Evolutionary conservation across 306 rosid species (phyloP).

Genomic region (Prunus mongolica): DNA sequence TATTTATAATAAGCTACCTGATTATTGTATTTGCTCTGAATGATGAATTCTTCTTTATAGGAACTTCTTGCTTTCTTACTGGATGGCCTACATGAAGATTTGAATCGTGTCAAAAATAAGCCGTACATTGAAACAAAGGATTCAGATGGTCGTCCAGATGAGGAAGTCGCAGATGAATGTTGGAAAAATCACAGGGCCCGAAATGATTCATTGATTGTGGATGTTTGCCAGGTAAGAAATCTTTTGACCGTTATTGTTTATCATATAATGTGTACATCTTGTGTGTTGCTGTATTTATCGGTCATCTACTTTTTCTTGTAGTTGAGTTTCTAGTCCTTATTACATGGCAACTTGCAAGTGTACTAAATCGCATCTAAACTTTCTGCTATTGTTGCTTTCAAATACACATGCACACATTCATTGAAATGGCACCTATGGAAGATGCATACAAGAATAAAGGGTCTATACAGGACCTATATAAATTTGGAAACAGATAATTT

Average conservation of each 20-base stretch:
- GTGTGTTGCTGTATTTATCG: too few relatives aligned
- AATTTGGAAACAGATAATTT: too few relatives aligned
- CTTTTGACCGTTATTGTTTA: constrained; percentile 12
- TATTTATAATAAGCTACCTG: neutral
- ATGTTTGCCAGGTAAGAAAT: constrained; percentile 92
- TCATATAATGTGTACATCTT: constrained; percentile 10
- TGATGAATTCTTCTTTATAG: constrained; percentile 35
- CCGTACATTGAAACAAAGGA: constrained; percentile 98
- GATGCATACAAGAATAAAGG: too few relatives aligned
- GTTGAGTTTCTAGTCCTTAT: too few relatives aligned
- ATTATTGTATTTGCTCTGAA: constrained; percentile 21
- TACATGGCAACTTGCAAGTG: neutral
- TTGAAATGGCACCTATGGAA: neutral
- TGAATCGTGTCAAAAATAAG: constrained; percentile 96
- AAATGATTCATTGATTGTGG: constrained; percentile 96
- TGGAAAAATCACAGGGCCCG: constrained; percentile 97
- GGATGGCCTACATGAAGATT: constrained; percentile 99
- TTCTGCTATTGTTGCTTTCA: neutral
- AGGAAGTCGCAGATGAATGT: constrained; percentile 91
- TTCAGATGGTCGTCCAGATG: constrained; percentile 83
- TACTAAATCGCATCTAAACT: neutral
- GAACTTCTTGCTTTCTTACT: constrained; percentile 97
- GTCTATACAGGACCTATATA: too few relatives aligned
- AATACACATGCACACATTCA: neutral
- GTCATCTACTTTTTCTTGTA: too few relatives aligned